Evolutionary conservation across 257 asterid genomes (phyloP), one percentile per base, ranked within the genome.

Genomic region (Nicotiana sylvestris): DNA sequence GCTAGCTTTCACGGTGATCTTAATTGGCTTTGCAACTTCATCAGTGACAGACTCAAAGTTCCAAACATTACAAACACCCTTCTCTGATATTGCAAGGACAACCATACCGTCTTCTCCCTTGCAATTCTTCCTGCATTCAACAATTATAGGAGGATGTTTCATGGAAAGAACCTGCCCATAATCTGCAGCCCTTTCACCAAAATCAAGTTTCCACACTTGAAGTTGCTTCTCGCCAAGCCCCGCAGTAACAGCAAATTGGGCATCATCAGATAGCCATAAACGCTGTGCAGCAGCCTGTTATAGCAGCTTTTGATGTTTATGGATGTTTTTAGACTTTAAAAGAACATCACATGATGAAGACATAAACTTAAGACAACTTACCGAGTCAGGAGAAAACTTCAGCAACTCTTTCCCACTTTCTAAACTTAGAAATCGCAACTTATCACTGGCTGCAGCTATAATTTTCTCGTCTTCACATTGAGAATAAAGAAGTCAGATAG

Each of bases 11-110:
- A 82, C 77, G 3, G 81, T 79, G 69, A 87, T 82, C 86, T 82
- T 84, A 74, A 85, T 80, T 27, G 87, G 86, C 78, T 85, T 87
- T 61, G 76, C 76, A 80, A 15, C 81, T 65, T 82, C 84, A 37
- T 65, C 81, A n/a, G 85, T 58, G 81, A 29, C 35, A 30, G 79
- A 82, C 55, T 80, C 66, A 51, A 87, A 79, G 66, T 61, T 84
- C 89, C 89, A 87, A n/a, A 87, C 35, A 81, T 87, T 82, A 74
- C 78, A 81, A 11, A 82, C 83, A 66, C 87, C 87, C 37, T 83
- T 72, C 84, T 84, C 86, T 64, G 87, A 82, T 77, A 85, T 79
- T 72, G 89, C 81, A 29, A 87, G 86, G 81, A 87, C 78, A 65
- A 84, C 80, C 65, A 66, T 11, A 80, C 74, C 83, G 82, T 82